Base-by-base conservation (phyloP, 352 stramenopile genomes). In the Pythium aphanidermatum region DNA sequence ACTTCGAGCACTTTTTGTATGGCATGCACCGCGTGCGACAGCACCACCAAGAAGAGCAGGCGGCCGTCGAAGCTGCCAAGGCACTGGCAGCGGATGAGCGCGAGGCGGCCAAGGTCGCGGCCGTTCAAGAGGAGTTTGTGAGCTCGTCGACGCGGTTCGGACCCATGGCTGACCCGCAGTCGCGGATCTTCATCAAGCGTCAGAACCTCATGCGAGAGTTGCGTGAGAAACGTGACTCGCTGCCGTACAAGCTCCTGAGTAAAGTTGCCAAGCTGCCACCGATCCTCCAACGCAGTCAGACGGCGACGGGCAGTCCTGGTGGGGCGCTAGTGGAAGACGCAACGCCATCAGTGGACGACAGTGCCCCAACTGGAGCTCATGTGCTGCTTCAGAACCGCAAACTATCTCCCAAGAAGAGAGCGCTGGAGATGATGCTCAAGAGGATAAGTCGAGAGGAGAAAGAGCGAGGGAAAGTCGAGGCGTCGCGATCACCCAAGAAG, bases 1-100 rank as follows among this genome's bases (percentile, higher is more conserved):
- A 90, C 57, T 80, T 87, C 39, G 78, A 90, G 35, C 76, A 90
- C 47, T 90, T 87, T 51, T 32, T 90, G 8, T 90, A 84, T 38
- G 78, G 72, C 46, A 90, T 90, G 78, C 74, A 86, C 50, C 83
- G 75, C 42, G 74, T 83, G 19, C 74, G 78, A 2, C 33, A 68
- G 24, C 57, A 84, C 32, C 78, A 90, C 34, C 78, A 90, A 30
- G 53, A 75, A 4, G 64, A 80, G 32, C 68, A 90, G 27, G 41
- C 40, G 2, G 36, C 32, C 2, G 26, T 35, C 1, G 51, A 47
- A 16, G 39, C 13, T 7, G 8, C 20, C 21, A 32, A 50, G 31
- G 14, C 17, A 28, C 42, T 29, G 27, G 31, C 17, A 7, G 17
- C 24, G 17, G 29, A 50, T 20, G 21, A 41, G 24, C 31, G 29